These are phyloP conservation scores for Cenchrus americanus DNA, from an alignment of 176 grass and related monocot genomes.

Conservation along the genomic window DNA sequence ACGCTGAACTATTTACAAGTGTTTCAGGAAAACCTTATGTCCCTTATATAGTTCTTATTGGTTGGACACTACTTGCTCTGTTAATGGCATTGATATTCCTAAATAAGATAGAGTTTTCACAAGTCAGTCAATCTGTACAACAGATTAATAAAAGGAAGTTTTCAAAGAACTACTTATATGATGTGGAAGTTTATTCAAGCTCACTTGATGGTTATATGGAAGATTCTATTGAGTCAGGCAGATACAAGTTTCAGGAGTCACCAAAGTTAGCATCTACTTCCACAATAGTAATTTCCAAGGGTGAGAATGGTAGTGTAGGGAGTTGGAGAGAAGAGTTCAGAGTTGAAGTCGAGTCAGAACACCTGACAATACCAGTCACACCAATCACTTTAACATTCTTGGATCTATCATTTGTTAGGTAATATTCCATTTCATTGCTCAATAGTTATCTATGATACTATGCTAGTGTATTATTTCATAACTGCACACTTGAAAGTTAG, in stretches of 20 bases:
- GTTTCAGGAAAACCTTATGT: conserved; percentile 27
- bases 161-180: conserved; percentile 33
- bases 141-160: neutral
- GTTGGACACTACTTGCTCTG: conserved; percentile 16
- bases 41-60: conserved; percentile 37
- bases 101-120: conserved; percentile 28
- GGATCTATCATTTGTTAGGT: conserved; percentile 41
- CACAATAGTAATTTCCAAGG: neutral
- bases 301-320: conserved; percentile 1
- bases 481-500: neutral
- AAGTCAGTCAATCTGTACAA: conserved; percentile 18
- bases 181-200: conserved; percentile 11
- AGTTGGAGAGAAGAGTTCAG: conserved; percentile 33
- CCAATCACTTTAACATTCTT: conserved; percentile 39
- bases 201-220: neutral
- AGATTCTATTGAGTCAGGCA: conserved; percentile 13
- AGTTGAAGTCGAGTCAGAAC: conserved; percentile 18
- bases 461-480: neutral
- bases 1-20: conserved; percentile 13
- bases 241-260: conserved; percentile 2
- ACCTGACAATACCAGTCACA: conserved; percentile 30
- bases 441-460: neutral
- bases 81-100: conserved; percentile 34
- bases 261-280: conserved; percentile 7
- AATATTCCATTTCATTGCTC: neutral